Evolutionary conservation across 495 filamentous ascomycete genomes (phyloP).

Genomic region (Astrocystis sublimbata): DNA sequence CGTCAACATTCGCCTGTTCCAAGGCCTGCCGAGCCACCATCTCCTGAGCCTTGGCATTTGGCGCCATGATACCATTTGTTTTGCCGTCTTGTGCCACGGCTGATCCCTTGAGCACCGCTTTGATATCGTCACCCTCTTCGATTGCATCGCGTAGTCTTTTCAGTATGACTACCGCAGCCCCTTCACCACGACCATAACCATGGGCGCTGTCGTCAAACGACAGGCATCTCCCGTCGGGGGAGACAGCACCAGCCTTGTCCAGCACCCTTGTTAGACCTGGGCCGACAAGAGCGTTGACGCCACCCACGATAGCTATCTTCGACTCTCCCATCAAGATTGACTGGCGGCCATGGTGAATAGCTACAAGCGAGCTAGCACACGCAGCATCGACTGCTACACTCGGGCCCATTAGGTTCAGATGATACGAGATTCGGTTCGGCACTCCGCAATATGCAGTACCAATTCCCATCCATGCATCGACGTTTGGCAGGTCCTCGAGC

Average conservation of each 20-base stretch:
- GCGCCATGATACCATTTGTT: constrained; percentile 42
- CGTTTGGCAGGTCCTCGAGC: constrained; percentile 35
- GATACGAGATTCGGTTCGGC: constrained; percentile 50
- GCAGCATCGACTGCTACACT: constrained; percentile 52
- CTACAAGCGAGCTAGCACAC: constrained; percentile 46
- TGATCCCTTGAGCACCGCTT: constrained; percentile 39
- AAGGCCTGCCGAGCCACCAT: constrained; percentile 34
- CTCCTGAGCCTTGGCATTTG: constrained; percentile 35
- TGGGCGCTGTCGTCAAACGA: constrained; percentile 46
- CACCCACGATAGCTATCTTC: constrained; percentile 37
- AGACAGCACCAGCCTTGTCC: constrained; percentile 36
- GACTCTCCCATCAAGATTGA: constrained; percentile 40
- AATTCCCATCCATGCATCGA: constrained; percentile 38
- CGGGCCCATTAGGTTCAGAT: constrained; percentile 50
- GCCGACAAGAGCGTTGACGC: constrained; percentile 30
- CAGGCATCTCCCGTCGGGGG: constrained; percentile 37
- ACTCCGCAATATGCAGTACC: constrained; percentile 41
- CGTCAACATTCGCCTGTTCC: constrained; percentile 30
- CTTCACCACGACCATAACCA: constrained; percentile 51
- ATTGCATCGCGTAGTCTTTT: constrained; percentile 33
- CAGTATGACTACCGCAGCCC: constrained; percentile 42
- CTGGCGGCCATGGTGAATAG: constrained; percentile 42
- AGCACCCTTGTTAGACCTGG: constrained; percentile 21
- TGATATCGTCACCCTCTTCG: constrained; percentile 42
- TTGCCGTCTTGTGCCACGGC: constrained; percentile 22